Base-by-base conservation (phyloP, 1,284 basidiomycete genomes). In the Pseudozyma thailandica region DNA sequence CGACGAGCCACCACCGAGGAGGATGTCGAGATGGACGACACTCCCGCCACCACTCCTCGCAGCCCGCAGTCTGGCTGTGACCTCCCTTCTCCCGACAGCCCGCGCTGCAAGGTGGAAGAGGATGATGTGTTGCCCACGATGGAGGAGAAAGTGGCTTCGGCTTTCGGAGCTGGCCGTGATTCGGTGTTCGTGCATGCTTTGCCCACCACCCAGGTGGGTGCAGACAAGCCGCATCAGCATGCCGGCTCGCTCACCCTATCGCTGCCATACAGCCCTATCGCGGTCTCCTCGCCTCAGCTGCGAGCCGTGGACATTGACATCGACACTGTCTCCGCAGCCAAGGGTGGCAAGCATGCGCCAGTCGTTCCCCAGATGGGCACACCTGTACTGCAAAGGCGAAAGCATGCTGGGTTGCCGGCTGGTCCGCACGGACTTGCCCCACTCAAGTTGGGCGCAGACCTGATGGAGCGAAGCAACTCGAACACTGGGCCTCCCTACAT, bases 141-240 rank as follows among this genome's bases (percentile, higher is more conserved):
- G 4, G 51, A 62, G 23, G 60, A 48, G 27, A 50, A 54, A 44
- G n/a, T 23, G 15, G 26, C 48, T 6, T 18, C 37, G 10, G 35
- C 47, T 2, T 65, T 54, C 33, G 27, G 37, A 27, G 53, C 51
- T 4, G 54, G 45, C 27, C 50, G 56, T 21, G 73, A 79, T 28
- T 53, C 70, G 38, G 77, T 79, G 10, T 79, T 79, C 42, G 64
- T 55, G 13, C 77, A 79, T 42, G 77, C 77, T 30, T 61, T 79
- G 21, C 77, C 77, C 21, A 68, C 71, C 18, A 66, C 77, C 1
- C 61, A 69, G 44, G 61, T 68, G 4, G 65, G 55, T 3, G 50
- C 64, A 23, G 52, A 72, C 45, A 69, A 72, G 38, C 60, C 58
- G 6, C 58, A 62, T 16, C 60, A 66, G 48, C 76, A 78, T 31